Base-by-base conservation (phyloP, 1,284 basidiomycete genomes). In the Ceratorhiza oryzae-sativae region DNA sequence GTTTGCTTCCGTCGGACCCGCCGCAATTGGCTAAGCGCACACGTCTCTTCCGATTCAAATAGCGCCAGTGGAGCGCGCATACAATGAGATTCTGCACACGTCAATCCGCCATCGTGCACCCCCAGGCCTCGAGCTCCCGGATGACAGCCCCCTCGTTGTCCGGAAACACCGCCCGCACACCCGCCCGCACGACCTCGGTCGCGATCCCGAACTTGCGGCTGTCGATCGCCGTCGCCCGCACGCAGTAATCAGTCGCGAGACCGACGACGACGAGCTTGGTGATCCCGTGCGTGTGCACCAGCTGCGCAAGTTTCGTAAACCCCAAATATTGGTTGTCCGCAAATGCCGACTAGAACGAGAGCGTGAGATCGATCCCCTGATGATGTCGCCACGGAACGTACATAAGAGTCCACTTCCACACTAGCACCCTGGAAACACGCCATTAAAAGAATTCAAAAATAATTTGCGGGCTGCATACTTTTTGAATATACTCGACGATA, bases 161-260 rank as follows among this genome's bases (percentile, higher is more conserved):
- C 15, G 73, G 68, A 60, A 70, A 70, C 62, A 74, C 75, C n/a
- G 59, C 75, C 39, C 73, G 55, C 49, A 74, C 51, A 13, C 73
- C 75, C 25, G 42, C 36, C 51, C 39, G 55, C 15, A 67, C 72
- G 1, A 67, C 79, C 49, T 78, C 77, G n/a, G 82, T 81, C 55
- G 76, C 75, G 76, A 83, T 83, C 13, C 83, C 83, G 42, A 82
- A 82, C 75, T 82, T 82, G 74, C 77, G 78, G 4, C 83, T 81
- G 71, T 86, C 84, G 49, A 84, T 76, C 34, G 84, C 84, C 2
- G 82, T 83, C 13, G 75, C 77, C 34, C 79, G 77, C 18, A 87
- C 85, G 76, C 88, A 90, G 75, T 85, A 89, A 77, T 90, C 88
- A 18, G 86, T 85, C 49, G 88, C 88, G 20, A 90, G 80, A 2